These are phyloP conservation scores for Mrakia hoshinonis DNA, from an alignment of 768 basidiomycete genomes.

Conservation along the genomic window DNA sequence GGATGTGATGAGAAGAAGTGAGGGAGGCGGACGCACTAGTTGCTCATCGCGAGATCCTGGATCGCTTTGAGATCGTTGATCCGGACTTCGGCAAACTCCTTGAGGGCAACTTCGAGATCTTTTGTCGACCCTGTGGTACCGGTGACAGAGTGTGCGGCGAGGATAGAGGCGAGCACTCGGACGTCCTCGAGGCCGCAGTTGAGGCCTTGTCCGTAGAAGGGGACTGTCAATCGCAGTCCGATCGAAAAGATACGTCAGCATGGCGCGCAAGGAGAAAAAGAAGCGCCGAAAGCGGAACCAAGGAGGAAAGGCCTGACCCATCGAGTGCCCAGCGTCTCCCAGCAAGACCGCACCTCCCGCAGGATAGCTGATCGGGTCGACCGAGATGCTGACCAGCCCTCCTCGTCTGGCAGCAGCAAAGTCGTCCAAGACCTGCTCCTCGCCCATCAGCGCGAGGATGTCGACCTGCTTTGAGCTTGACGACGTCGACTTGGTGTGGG, in stretches of 20 bases:
- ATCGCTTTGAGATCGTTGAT: constrained; percentile 86
- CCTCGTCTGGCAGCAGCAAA: constrained; percentile 78
- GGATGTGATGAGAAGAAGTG: no score
- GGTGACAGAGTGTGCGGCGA: constrained; percentile 62
- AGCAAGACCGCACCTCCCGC: constrained; percentile 38
- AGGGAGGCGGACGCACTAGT: constrained; percentile 64
- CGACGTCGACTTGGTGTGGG: constrained; percentile 40
- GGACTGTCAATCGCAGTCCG: constrained; percentile 21
- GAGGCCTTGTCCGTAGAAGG: constrained; percentile 65
- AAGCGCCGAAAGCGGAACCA: not conserved
- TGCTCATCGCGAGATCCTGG: constrained; percentile 83
- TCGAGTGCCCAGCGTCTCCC: constrained; percentile 92
- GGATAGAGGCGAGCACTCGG: constrained; percentile 67
- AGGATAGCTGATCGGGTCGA: constrained; percentile 42
- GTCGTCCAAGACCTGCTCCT: constrained; percentile 63
- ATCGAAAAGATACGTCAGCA: not conserved
- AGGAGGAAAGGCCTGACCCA: constrained; percentile 47
- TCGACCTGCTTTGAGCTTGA: constrained; percentile 60
- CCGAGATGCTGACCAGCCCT: constrained; percentile 85
- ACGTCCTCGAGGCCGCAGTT: constrained; percentile 98
- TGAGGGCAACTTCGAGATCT: constrained; percentile 52
- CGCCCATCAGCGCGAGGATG: constrained; percentile 75
- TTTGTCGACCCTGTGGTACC: constrained; percentile 38
- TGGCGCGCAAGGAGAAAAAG: not conserved
- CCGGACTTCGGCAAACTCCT: constrained; percentile 68